Evolutionary conservation across 1,284 basidiomycete genomes (phyloP).

Genomic region (Kalmanozyma brasiliensis): DNA sequence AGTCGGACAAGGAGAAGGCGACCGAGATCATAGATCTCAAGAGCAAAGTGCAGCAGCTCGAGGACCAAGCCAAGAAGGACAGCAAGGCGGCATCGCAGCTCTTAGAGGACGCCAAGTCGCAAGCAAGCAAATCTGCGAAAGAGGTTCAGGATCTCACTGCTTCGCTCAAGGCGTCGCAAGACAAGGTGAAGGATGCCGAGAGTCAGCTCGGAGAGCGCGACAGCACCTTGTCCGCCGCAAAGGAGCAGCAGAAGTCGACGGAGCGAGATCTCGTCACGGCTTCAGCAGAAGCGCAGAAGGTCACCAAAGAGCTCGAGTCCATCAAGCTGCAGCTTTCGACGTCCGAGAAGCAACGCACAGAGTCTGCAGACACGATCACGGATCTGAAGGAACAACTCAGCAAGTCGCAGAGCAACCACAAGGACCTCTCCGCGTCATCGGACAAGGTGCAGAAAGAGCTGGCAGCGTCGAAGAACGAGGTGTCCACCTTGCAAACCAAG

Average conservation of each 20-base stretch:
- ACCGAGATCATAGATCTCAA: conserved; percentile 24
- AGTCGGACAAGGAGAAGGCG: conserved; percentile 19
- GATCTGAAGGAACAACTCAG: conserved; percentile 25
- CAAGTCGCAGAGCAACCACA: conserved; percentile 25
- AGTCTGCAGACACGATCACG: conserved; percentile 15
- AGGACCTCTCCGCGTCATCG: conserved; percentile 15
- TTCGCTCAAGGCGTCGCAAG: conserved; percentile 18
- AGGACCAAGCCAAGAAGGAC: conserved; percentile 15
- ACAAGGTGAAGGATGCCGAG: conserved; percentile 15
- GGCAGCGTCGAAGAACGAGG: conserved; percentile 26
- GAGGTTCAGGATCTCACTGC: conserved; percentile 15
- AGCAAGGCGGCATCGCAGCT: conserved; percentile 14
- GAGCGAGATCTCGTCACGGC: conserved; percentile 15
- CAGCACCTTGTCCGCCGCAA: conserved; percentile 5
- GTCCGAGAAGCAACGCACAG: conserved; percentile 14
- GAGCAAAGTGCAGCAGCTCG: conserved; percentile 30
- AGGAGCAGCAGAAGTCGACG: conserved; percentile 13
- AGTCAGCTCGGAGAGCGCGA: conserved; percentile 25
- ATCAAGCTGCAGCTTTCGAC: conserved; percentile 8
- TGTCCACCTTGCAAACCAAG: conserved; percentile 13
- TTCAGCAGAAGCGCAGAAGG: conserved; percentile 9
- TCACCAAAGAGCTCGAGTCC: conserved; percentile 18
- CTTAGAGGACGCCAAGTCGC: conserved; percentile 21
- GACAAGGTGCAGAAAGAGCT: conserved; percentile 20
- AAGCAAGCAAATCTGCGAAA: conserved; percentile 19